Evolutionary conservation across 352 stramenopile species (phyloP).

Genomic region (Phytophthora ramorum): DNA sequence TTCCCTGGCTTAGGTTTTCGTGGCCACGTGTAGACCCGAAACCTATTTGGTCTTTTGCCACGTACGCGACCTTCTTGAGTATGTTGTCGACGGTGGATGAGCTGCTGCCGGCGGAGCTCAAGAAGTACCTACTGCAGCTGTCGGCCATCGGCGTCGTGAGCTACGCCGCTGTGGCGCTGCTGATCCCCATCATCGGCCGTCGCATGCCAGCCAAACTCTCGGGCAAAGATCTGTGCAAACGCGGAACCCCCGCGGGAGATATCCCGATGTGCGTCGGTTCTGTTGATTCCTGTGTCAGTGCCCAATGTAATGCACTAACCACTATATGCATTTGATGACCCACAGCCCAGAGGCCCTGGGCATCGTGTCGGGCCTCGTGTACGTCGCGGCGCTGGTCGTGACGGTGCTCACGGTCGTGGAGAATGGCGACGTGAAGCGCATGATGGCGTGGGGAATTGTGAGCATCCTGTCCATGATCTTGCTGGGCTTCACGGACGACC

Average conservation of each 20-base stretch:
- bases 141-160: conserved; percentile 60
- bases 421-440: conserved; percentile 68
- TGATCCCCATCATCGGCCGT: conserved; percentile 68
- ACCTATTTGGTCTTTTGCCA: conserved; percentile 17
- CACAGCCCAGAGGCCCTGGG: conserved; percentile 87
- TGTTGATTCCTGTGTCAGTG: background rate
- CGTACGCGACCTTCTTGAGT: conserved; percentile 3
- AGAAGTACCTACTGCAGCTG: conserved; percentile 56
- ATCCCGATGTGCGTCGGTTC: conserved; percentile 79
- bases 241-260: conserved; percentile 85
- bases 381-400: conserved; percentile 76
- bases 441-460: conserved; percentile 84
- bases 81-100: conserved; percentile 28
- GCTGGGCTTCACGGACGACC: conserved; percentile 95
- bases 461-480: conserved; percentile 94
- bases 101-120: conserved; percentile 41
- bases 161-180: conserved; percentile 61
- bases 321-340: background rate
- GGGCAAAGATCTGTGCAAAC: conserved; percentile 95
- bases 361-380: conserved; percentile 88
- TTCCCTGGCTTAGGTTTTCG: conserved; percentile 1
- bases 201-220: conserved; percentile 85
- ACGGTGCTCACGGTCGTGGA: conserved; percentile 77
- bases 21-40: conserved; percentile 27
- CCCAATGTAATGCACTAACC: conserved; percentile 5